phyloP scores from a whole-genome alignment of 2,329 filamentous ascomycete species.

The Neophaeococcomyces aloes region DNA sequence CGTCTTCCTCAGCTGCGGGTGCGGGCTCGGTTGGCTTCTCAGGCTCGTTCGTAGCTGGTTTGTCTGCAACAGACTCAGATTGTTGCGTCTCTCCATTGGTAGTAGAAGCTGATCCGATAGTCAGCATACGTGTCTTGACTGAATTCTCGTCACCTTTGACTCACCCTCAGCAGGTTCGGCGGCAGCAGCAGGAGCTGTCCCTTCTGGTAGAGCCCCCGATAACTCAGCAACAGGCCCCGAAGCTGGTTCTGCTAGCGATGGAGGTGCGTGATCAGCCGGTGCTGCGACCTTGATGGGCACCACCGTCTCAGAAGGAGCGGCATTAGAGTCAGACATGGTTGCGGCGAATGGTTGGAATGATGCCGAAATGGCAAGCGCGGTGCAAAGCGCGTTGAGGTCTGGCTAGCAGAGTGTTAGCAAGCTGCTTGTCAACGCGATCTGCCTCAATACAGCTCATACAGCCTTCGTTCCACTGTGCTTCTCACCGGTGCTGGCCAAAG shows the following conservation, averaged over 20 bases:
- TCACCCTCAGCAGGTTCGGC: conserved; percentile 25
- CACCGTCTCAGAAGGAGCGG: conserved; percentile 10
- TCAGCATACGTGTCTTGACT: conserved; percentile 15
- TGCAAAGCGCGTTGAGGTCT: neutral
- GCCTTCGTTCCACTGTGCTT: neutral
- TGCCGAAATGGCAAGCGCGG: conserved; percentile 3
- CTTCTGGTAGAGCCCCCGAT: conserved; percentile 24
- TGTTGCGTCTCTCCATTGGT: conserved; percentile 19
- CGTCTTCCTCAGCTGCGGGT: conserved; percentile 11
- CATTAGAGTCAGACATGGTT: neutral
- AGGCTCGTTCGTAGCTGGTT: conserved; percentile 15
- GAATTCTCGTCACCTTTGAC: conserved; percentile 25
- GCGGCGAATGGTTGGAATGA: neutral
- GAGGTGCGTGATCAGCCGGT: conserved; percentile 18
- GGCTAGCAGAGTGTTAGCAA: neutral
- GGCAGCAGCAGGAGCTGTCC: conserved; percentile 27
- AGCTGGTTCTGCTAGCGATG: conserved; percentile 17
- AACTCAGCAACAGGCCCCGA: conserved; percentile 18
- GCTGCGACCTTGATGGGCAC: conserved; percentile 18
- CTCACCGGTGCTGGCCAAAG: neutral
- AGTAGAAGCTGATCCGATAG: conserved; percentile 19
- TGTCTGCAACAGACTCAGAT: conserved; percentile 21
- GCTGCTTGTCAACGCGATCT: neutral
- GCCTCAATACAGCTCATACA: neutral
- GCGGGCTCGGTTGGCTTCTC: conserved; percentile 7